Evolutionary conservation across 2,329 filamentous ascomycete species (phyloP), one percentile per base, ranked within the genome.

Genomic region (Exophiala calicioides): DNA sequence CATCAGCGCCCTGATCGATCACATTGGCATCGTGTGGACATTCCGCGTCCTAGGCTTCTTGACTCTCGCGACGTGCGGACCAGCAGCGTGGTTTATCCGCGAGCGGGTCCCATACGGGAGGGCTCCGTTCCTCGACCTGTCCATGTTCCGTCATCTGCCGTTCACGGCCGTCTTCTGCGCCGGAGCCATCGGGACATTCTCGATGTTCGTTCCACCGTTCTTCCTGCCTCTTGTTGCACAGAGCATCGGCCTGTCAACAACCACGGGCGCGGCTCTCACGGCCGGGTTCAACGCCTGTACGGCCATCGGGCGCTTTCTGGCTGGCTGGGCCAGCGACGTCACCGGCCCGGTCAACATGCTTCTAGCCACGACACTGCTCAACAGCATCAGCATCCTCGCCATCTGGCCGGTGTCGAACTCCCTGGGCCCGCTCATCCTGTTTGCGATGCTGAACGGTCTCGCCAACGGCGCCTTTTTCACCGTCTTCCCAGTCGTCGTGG

Each of bases 401-500:
- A 66, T 84, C 2, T 84, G 81, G 81, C 81, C 81, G 0, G 71
- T 79, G 0, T 79, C 78, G 1, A 75, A 68, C 6, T 74, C 74
- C 0, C 61, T 84, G 1, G 77, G 66, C 0, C 78, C 79, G 0
- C 59, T 84, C 20, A 64, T 77, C 12, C 62, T 74, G 0, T 85
- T 85, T 57, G 77, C 77, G 6, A 66, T 82, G 4, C 64, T 84
- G 16, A 84, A 83, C 52, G 81, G 81, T 0, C 65, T 74, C 27
- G 72, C 76, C 4, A 84, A 83, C 55, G 81, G 81, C 0, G 79
- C 76, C 0, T 84, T 84, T 66, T 84, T 85, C 58, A 75, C 77
- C 1, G 77, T 77, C 0, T 81, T 84, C 70, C 81, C 81, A 0
- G 83, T 81, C 0, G 80, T 80, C 2, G 76, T 84, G 0, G 75